Evolutionary conservation across 192 early-diverging fungal species (phyloP), one percentile per base, ranked within the genome.

Genomic region (Jimgerdemannia flammicorona): DNA sequence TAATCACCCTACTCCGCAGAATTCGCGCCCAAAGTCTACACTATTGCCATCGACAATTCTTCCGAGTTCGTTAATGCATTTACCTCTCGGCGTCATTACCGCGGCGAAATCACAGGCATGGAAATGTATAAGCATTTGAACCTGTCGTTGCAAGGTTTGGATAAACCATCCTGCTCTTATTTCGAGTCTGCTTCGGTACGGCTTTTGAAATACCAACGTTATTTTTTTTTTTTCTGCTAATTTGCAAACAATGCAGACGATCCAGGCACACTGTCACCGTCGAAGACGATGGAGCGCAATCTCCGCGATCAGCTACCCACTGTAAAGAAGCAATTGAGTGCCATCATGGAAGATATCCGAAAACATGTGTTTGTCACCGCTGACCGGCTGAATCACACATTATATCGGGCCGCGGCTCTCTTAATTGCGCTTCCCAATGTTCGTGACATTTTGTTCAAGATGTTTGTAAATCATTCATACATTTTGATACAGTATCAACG

Each of bases 1-100:
- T 29, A 29, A 29, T 29, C 29, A 29, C 3, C 40, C 29, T 39
- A 14, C 43, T 71, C 69, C 3, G 69, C 40, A 78, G 83, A 72
- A 70, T 77, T 77, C 73, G 73, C 77, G 43, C 84, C 84, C 2
- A 72, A 75, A 66, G 79, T 88, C 3, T 74, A 81, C 18, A 76
- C 75, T 68, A 72, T 84, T 3, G 67, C 80, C 11, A 67, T 81
- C 40, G 88, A 90, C 74, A 84, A 86, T 71, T 73, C 85, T 29
- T 88, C 88, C 7, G 84, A 82, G 4, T 90, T 90, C 64, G 81
- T 90, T 70, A 76, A 81, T 66, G 86, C 83, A 40, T 90, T 88
- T 72, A 79, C 83, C 41, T 77, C 82, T 17, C 78, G 85, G 40
- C 79, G 83, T 44, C 79, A 83, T 69, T 88, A 86, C 74, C 79